These are phyloP conservation scores for Trifolium subterraneum DNA, from an alignment of 306 rosid genomes.

Conservation along the genomic window DNA sequence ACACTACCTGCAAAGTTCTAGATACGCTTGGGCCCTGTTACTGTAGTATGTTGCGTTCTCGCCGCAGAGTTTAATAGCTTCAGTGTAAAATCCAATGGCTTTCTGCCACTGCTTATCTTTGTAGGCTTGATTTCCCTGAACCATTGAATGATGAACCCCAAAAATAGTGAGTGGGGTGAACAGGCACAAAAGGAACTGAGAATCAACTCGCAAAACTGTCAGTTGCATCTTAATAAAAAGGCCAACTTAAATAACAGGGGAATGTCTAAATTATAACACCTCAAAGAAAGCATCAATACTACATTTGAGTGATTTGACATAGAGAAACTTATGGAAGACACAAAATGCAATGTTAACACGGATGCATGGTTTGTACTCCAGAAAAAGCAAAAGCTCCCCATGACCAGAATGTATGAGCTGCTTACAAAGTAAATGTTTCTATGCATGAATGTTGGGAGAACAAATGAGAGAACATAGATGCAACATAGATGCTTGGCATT, in stretches of 20 bases:
- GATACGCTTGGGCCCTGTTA: conserved; percentile 92
- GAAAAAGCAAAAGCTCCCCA: conserved; percentile 14
- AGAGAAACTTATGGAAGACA: conserved; percentile 9
- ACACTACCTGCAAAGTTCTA: conserved; percentile 79
- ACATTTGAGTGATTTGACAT: neutral
- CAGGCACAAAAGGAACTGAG: conserved; percentile 8
- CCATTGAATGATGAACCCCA: conserved; percentile 14
- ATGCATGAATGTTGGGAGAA: neutral
- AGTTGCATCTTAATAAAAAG: conserved; percentile 21
- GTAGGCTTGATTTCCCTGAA: conserved; percentile 91
- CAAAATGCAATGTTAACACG: neutral
- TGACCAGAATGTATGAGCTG: neutral
- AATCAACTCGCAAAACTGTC: conserved; percentile 4
- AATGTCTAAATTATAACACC: conserved; percentile 11
- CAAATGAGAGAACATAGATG: neutral
- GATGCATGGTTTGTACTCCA: conserved; percentile 1
- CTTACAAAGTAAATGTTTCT: conserved; percentile 22
- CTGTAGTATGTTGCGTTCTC: conserved; percentile 85
- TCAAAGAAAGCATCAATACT: neutral
- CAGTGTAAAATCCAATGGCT: conserved; percentile 84
- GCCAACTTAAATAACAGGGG: neutral
- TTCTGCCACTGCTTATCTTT: conserved; percentile 93
- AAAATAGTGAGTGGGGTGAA: conserved; percentile 1
- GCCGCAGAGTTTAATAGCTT: conserved; percentile 87
- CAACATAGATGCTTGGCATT: neutral